These are phyloP conservation scores for Stentor roeselii DNA, from an alignment of 73 alveolate species.

Conservation along the genomic window DNA sequence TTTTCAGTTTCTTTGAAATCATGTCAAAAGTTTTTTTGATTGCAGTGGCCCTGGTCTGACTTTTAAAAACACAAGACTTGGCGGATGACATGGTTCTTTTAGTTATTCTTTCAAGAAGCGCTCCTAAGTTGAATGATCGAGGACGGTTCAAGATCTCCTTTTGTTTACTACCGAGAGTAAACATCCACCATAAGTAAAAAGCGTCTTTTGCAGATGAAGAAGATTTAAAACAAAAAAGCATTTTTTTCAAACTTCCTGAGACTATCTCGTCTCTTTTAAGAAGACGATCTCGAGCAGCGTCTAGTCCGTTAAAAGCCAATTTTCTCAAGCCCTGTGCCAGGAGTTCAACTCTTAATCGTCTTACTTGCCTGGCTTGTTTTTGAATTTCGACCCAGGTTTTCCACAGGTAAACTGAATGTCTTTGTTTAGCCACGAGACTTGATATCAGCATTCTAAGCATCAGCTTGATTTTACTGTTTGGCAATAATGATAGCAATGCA, in stretches of 20 bases:
- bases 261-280: background rate
- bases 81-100: background rate
- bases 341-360: too few species aligned
- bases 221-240: background rate
- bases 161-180: background rate
- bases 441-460: background rate
- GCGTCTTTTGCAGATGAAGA: background rate
- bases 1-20: background rate
- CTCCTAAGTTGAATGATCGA: background rate
- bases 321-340: background rate
- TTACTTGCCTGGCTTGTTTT: background rate
- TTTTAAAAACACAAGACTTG: background rate
- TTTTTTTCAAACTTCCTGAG: too few species aligned
- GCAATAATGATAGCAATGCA: background rate
- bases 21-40: background rate
- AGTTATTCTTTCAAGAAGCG: too few species aligned
- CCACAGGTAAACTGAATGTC: background rate
- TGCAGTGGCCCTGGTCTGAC: background rate
- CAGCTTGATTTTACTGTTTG: background rate
- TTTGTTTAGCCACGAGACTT: background rate
- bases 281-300: background rate
- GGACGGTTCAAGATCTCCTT: background rate
- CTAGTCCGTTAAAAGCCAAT: background rate
- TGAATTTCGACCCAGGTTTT: background rate
- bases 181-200: background rate